Base-by-base conservation (phyloP, 192 early-diverging fungal species). In the Coemansia sp. region DNA sequence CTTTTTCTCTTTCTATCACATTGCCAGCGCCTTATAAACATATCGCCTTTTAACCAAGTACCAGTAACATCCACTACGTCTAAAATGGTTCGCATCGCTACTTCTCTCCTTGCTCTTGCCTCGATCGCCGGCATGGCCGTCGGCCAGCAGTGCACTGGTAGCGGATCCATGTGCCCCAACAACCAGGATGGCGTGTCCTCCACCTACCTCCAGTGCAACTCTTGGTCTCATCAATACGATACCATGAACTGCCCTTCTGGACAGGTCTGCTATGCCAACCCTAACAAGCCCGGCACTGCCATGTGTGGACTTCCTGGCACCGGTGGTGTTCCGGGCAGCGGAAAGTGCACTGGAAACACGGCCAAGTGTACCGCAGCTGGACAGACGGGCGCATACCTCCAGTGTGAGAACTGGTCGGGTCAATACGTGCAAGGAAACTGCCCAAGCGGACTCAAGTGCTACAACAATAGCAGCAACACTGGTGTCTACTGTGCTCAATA, bases 201-300 rank as follows among this genome's bases (percentile, higher is more conserved):
- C 15, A 82, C 74, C 63, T 82, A 82, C 62, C 79, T 82, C 10
- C 79, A 82, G 74, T 82, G 79, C 68, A 72, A 76, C 58, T 72
- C 60, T 64, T 73, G 64, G 74, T 62, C 46, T 45, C 43, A 58
- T 12, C 56, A 70, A 52, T 82, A 74, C 48, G 64, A 59, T 31
- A 53, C 64, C n/a, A 43, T 51, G 48, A 59, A 64, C 64, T 82
- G 79, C 55, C 43, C 70, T 0, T 20, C 67, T 5, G 79, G 73
- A 48, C 79, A 82, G 60, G 79, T 82, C 29, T 82, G 79, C 79
- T 82, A 77, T 25, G 74, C 79, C 33, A 82, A 77, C 63, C 79
- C 79, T 21, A 81, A 65, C 70, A 70, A 57, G 40, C 71, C 70
- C 26, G 63, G 59, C 20, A 70, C 67, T 33, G 65, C 68, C 33